Evolutionary conservation across 164 flowering plant species (phyloP).

Genomic region (Umbilicus rupestris): DNA sequence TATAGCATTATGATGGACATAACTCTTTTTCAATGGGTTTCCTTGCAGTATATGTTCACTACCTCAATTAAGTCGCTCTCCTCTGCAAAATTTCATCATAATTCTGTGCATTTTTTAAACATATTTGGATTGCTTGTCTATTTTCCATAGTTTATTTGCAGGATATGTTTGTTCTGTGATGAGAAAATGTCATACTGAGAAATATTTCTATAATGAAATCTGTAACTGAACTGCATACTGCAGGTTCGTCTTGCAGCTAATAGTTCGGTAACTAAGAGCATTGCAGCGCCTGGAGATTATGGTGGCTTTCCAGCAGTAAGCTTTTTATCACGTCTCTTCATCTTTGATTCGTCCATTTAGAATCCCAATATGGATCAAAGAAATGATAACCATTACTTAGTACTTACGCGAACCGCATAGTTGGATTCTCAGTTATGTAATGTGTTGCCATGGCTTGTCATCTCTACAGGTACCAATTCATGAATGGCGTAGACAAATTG

Average conservation of each 20-base stretch:
- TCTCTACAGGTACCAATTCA: slow-evolving; percentile 52
- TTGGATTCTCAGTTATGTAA: background rate
- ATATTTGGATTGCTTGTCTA: background rate
- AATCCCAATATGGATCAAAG: background rate
- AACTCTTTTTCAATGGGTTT: background rate
- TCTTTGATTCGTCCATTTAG: background rate
- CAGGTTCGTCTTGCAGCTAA: slow-evolving; percentile 92
- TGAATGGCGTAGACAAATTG: slow-evolving; percentile 76
- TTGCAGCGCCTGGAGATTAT: slow-evolving; percentile 74
- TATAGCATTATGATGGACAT: background rate
- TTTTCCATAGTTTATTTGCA: background rate
- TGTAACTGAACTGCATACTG: background rate
- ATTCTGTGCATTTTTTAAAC: background rate
- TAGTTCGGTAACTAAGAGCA: slow-evolving; percentile 77
- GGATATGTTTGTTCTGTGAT: background rate
- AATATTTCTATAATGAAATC: background rate
- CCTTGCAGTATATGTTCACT: background rate
- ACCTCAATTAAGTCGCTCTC: background rate
- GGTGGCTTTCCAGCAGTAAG: slow-evolving; percentile 97
- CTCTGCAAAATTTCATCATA: background rate
- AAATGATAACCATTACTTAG: too few species aligned
- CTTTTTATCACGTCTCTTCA: background rate
- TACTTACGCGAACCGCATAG: too few species aligned
- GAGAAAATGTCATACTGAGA: background rate
- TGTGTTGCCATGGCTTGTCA: background rate